Base-by-base conservation (phyloP, 306 rosid species). In the Prunus armeniaca region DNA sequence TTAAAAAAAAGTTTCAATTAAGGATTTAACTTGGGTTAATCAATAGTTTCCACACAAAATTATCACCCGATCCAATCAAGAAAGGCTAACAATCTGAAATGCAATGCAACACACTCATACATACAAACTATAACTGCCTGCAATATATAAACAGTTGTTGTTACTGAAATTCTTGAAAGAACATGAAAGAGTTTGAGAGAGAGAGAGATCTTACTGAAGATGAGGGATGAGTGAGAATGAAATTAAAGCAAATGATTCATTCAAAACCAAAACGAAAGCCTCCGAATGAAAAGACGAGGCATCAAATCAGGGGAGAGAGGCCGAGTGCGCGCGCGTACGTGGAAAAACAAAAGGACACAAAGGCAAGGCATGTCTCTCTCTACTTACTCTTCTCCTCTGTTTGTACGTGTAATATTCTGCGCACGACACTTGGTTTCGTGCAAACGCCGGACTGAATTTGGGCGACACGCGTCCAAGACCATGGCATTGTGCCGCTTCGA, bases 231-330 rank as follows among this genome's bases (percentile, higher is more conserved):
- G 46, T 6, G 60, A 19, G 82, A 20, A 19, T 19, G 74, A 30
- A 9, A 15, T 32, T 18, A 15, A 32, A 22, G 19, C 13, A 56
- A 43, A 55, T 5, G 69, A 73, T 46, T 20, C 24, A 46, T 56
- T 66, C 46, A 79, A 73, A 20, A n/a, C 17, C 62, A 20, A 46
- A 38, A 41, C 30, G 51, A 15, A 15, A 65, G 49, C 67, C 45
- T 58, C 74, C 78, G 69, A 67, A 79, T 10, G 41, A 56, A 51
- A 30, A 57, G 74, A 67, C 43, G 46, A 47, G 12, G 45, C 58
- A 56, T 7, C 50, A 32, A 65, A 34, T 34, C 41, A 5, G 41
- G 74, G 17, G 30, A 17, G 17, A 22, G 18, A 22, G 12, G 41
- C 41, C 5, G 65, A 19, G 22, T 2, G 52, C 9, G 9, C 13